Evolutionary conservation across 495 filamentous ascomycete genomes (phyloP).

Genomic region (Neurospora sp.): DNA sequence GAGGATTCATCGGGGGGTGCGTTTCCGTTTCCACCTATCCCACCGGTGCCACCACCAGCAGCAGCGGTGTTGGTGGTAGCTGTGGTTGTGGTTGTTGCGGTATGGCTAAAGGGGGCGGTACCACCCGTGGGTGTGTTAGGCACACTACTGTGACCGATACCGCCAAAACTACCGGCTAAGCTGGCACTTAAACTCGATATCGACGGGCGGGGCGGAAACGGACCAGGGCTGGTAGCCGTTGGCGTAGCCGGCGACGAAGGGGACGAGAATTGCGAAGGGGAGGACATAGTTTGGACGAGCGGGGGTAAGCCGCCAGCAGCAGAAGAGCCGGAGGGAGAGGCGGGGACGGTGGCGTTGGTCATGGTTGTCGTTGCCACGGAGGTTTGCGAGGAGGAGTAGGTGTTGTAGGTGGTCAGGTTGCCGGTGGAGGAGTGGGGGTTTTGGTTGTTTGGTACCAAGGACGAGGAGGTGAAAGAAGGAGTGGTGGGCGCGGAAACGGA

Average conservation of each 20-base stretch:
- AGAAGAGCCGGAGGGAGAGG: background rate
- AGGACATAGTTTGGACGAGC: background rate
- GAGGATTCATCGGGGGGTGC: slow-evolving; percentile 54
- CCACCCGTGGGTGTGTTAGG: background rate
- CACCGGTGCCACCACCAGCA: slow-evolving; percentile 2
- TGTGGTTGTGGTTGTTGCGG: background rate
- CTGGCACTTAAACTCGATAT: background rate
- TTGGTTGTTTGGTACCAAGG: background rate
- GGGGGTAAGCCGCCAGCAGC: background rate
- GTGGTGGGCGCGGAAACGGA: slow-evolving; percentile 35
- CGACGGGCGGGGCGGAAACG: background rate
- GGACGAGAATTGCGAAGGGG: background rate
- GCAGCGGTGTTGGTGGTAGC: background rate
- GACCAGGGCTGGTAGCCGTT: background rate
- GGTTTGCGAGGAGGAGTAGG: background rate
- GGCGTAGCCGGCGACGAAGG: background rate
- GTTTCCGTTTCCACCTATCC: background rate
- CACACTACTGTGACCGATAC: background rate
- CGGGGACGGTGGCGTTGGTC: background rate
- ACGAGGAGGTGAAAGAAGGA: background rate
- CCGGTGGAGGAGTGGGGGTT: background rate
- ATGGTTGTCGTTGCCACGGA: background rate
- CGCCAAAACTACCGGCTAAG: background rate
- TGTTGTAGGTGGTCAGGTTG: background rate
- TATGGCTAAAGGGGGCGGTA: slow-evolving; percentile 14